Conservation (phyloP, 225 moss, liverwort and hornwort species). For the Bryoerythrophyllum caledonicum region DNA sequence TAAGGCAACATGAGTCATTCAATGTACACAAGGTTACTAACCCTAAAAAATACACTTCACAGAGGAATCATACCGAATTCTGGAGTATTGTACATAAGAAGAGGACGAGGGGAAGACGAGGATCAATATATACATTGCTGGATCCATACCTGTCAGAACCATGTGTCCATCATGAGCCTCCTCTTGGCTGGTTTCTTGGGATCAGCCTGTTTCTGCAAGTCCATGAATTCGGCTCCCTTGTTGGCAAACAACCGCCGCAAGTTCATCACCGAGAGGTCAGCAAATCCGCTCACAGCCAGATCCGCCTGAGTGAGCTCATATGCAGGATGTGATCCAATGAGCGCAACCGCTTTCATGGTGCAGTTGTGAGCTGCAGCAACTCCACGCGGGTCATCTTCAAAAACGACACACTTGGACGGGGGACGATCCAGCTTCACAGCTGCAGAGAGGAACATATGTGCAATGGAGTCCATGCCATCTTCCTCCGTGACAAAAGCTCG, state of each 20-base stretch:
- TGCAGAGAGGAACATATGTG: slow-evolving; percentile 91
- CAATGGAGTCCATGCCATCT: slow-evolving; percentile 98
- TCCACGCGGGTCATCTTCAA: slow-evolving; percentile 95
- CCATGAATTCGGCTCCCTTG: slow-evolving; percentile 96
- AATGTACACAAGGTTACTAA: slow-evolving; percentile 35
- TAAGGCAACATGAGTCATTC: slow-evolving; percentile 21
- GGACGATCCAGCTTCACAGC: slow-evolving; percentile 97
- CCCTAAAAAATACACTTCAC: slow-evolving; percentile 42
- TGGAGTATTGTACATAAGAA: slow-evolving; percentile 16
- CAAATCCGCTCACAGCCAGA: slow-evolving; percentile 86
- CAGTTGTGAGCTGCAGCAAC: slow-evolving; percentile 96
- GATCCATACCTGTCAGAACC: slow-evolving; percentile 39
- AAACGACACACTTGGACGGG: slow-evolving; percentile 92
- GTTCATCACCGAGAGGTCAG: slow-evolving; percentile 91
- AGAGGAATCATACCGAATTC: slow-evolving; percentile 18
- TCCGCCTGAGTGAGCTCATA: slow-evolving; percentile 97
- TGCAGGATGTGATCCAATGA: slow-evolving; percentile 94
- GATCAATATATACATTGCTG: slow-evolving; percentile 30
- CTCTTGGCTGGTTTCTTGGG: slow-evolving; percentile 71
- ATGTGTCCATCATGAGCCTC: slow-evolving; percentile 81
- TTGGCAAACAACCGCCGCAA: slow-evolving; percentile 93
- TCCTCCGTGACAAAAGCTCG: slow-evolving; percentile 91
- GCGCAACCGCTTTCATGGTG: slow-evolving; percentile 98
- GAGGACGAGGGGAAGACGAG: neutral
- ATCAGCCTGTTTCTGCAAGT: slow-evolving; percentile 88